Percentiles rank a stretch among this genome's conserved stretches.
Conservation (phyloP, 768 basidiomycete genomes). For the Russula foetens region DNA sequence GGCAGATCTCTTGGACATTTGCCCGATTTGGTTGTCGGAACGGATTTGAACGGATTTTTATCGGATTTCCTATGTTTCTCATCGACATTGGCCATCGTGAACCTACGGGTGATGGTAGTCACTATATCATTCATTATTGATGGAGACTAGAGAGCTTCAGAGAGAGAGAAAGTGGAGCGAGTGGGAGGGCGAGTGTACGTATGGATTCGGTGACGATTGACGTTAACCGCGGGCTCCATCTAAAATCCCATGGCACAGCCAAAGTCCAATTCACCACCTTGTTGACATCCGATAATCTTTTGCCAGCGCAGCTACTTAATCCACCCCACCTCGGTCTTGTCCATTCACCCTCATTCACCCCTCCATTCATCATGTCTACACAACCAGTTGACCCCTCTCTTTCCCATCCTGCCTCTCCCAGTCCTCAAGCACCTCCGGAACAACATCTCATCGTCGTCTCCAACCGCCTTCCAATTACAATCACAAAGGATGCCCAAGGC, state of each 20-base stretch:
- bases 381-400: not conserved
- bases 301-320: slow-evolving; percentile 14
- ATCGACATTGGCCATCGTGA: not conserved
- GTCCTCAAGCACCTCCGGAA: slow-evolving; percentile 33
- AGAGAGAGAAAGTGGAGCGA: not conserved
- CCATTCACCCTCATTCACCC: not conserved
- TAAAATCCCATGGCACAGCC: not conserved
- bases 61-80: not conserved
- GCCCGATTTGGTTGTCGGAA: slow-evolving; percentile 9
- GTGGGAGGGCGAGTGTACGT: not conserved
- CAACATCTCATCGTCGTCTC: slow-evolving; percentile 90
- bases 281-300: slow-evolving; percentile 4
- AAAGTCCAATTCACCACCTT: not conserved
- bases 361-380: not conserved
- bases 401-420: slow-evolving; percentile 1
- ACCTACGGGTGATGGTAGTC: no score
- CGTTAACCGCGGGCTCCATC: not conserved
- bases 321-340: not conserved
- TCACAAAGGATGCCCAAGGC: slow-evolving; percentile 85
- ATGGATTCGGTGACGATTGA: no score
- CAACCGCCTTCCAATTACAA: slow-evolving; percentile 92
- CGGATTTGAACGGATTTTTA: not conserved
- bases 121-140: no score
- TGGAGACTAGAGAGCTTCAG: no score
- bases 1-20: not conserved